These are phyloP conservation scores for Thelonectria discophora DNA, from an alignment of 2,329 filamentous ascomycete genomes.

Conservation along the genomic window DNA sequence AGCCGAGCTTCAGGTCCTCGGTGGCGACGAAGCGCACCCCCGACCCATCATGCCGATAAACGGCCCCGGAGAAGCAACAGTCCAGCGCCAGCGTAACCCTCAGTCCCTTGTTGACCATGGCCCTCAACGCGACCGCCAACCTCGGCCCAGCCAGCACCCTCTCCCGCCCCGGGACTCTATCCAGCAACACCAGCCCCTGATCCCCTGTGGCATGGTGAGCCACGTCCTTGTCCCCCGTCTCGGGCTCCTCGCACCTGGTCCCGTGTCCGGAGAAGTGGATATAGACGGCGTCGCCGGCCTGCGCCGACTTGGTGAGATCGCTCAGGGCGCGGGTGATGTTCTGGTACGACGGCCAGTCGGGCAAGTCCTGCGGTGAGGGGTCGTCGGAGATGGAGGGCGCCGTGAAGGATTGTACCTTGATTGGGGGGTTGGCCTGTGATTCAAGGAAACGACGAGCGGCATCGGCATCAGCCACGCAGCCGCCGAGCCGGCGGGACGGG, in stretches of 20 bases:
- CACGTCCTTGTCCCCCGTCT: background rate
- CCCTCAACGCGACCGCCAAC: background rate
- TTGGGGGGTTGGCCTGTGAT: background rate
- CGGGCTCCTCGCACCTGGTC: background rate
- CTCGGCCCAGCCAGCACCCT: slow-evolving; percentile 3
- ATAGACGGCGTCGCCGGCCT: slow-evolving; percentile 14
- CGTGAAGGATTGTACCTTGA: slow-evolving; percentile 13
- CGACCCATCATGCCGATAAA: slow-evolving; percentile 9
- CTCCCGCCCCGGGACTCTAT: background rate
- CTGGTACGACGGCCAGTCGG: slow-evolving; percentile 8
- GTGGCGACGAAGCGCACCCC: background rate
- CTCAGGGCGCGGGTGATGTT: background rate
- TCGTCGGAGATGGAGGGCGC: background rate
- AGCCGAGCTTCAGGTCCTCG: background rate
- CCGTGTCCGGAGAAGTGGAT: slow-evolving; percentile 25
- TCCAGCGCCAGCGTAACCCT: slow-evolving; percentile 30
- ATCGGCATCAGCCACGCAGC: slow-evolving; percentile 21
- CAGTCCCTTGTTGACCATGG: slow-evolving; percentile 22
- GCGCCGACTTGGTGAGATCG: background rate
- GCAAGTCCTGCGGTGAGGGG: background rate
- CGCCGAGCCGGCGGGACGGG: slow-evolving; percentile 1
- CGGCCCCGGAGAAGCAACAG: slow-evolving; percentile 31
- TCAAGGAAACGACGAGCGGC: slow-evolving; percentile 12
- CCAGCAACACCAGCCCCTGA: slow-evolving; percentile 24
- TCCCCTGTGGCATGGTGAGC: slow-evolving; percentile 11